Percentiles rank a stretch among this genome's conserved stretches.
These are phyloP conservation scores for Prunus campanulata DNA, from an alignment of 306 rosid species.

Conservation along the genomic window DNA sequence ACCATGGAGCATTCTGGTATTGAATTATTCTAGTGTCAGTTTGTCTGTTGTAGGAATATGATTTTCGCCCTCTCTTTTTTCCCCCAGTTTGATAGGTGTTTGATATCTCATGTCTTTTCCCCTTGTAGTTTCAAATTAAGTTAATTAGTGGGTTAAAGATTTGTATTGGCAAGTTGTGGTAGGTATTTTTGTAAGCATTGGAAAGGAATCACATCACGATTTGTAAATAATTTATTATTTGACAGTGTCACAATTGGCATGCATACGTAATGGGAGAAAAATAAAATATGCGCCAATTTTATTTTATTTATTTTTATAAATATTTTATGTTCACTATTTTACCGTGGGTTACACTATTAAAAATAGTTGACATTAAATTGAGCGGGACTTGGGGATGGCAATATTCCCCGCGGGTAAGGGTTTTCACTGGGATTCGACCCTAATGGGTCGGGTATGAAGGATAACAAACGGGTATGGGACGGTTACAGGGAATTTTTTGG, in stretches of 20 bases:
- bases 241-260: background rate
- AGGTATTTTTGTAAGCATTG: background rate
- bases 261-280: too few relatives aligned
- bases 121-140: background rate
- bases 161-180: slow-evolving; percentile 7
- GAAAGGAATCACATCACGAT: background rate
- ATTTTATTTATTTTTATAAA: too few relatives aligned
- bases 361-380: too few relatives aligned
- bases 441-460: too few relatives aligned
- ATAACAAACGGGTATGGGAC: too few relatives aligned
- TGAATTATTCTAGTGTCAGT: slow-evolving; percentile 14
- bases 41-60: slow-evolving; percentile 19
- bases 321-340: too few relatives aligned
- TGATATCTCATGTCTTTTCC: slow-evolving; percentile 15
- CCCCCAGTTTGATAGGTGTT: background rate
- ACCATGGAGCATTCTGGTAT: slow-evolving; percentile 1
- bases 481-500: too few relatives aligned
- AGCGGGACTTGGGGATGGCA: too few relatives aligned
- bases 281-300: too few relatives aligned
- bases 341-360: too few relatives aligned
- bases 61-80: background rate
- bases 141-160: slow-evolving; percentile 7
- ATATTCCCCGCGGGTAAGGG: too few relatives aligned
- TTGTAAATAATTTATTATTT: background rate
- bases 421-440: too few relatives aligned